Evolutionary conservation across 164 flowering plant species (phyloP), one percentile per base, ranked within the genome.

Genomic region (Macadamia tetraphylla): DNA sequence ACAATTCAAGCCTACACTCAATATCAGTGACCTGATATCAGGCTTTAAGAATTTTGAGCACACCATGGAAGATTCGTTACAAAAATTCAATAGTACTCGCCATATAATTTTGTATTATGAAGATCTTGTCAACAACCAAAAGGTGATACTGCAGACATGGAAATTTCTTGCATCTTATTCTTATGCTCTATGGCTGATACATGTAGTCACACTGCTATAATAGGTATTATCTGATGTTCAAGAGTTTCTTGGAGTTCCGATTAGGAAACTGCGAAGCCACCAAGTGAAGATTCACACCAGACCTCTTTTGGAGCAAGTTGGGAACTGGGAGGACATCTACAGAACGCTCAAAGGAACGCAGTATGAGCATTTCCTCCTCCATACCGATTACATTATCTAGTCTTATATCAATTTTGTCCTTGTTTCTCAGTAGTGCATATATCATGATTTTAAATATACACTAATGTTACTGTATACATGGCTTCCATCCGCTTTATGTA

Each of bases 201-300:
- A 48, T 57, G 29, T 1, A 43, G 31, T 44, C 15, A 30, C 49
- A 17, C 6, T 48, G 29, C n/a, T 43, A 3, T 42, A 74, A 76
- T 86, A 85, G 89, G 87, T 83, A 74, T 67, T 90, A 60, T 65
- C 58, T 3, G 87, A 84, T 17, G 88, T 90, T 63, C 89, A 80
- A 63, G 78, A 80, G 64, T 92, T 90, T 65, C 76, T 92, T 18
- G 63, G 78, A 60, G 70, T 92, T 30, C 97, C 98, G 0, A 43
- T 11, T 18, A 80, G 77, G 80, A 73, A 79, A 35, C 62, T 92
- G 57, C 76, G 69, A 43, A 92, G 98, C 70, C 82, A 85, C 1
- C 98, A 92, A 66, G 91, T 92, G 14, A 88, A 88, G 64, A 90
- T 92, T 76, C 98, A 92, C 76, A 81, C 75, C 53, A 88, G 88